phyloP scores from a whole-genome alignment of 495 filamentous ascomycete species.

The Beverwykella pulmonaria region DNA sequence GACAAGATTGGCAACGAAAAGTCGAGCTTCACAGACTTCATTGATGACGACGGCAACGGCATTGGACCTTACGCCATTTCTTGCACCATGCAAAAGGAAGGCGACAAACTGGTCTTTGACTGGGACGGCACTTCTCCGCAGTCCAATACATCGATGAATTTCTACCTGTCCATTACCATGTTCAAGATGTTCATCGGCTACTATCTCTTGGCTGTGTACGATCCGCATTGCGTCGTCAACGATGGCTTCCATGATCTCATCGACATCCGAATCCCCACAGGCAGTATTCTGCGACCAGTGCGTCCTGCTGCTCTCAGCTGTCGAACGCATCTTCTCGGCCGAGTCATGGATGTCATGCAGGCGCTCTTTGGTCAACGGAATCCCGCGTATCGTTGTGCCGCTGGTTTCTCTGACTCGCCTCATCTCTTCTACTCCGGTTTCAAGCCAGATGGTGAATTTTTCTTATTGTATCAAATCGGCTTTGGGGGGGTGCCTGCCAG shows the following conservation, averaged over 20 bases:
- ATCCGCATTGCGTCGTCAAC: slow-evolving; percentile 55
- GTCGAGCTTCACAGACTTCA: slow-evolving; percentile 54
- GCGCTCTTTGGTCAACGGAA: slow-evolving; percentile 55
- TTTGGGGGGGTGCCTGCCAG: slow-evolving; percentile 56
- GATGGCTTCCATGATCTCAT: slow-evolving; percentile 55
- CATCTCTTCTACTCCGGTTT: slow-evolving; percentile 58
- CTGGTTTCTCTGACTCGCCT: slow-evolving; percentile 55
- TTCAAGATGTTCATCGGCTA: slow-evolving; percentile 58
- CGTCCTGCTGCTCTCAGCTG: slow-evolving; percentile 55
- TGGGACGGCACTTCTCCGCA: slow-evolving; percentile 55
- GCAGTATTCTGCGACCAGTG: slow-evolving; percentile 53
- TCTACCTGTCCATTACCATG: slow-evolving; percentile 55
- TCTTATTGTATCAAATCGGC: slow-evolving; percentile 57
- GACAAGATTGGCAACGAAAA: slow-evolving; percentile 49
- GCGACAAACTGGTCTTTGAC: slow-evolving; percentile 50
- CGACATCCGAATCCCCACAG: slow-evolving; percentile 52
- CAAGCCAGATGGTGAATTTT: slow-evolving; percentile 55
- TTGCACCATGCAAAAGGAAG: slow-evolving; percentile 53
- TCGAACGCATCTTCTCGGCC: slow-evolving; percentile 53
- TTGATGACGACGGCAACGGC: slow-evolving; percentile 57
- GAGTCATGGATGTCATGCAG: slow-evolving; percentile 54
- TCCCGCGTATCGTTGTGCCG: slow-evolving; percentile 52
- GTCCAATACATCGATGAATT: slow-evolving; percentile 55
- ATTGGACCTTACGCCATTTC: slow-evolving; percentile 53
- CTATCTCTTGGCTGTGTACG: slow-evolving; percentile 54